These are phyloP conservation scores for Lichtheimia hyalospora DNA, from an alignment of 371 early-diverging fungal genomes.

Conservation along the genomic window DNA sequence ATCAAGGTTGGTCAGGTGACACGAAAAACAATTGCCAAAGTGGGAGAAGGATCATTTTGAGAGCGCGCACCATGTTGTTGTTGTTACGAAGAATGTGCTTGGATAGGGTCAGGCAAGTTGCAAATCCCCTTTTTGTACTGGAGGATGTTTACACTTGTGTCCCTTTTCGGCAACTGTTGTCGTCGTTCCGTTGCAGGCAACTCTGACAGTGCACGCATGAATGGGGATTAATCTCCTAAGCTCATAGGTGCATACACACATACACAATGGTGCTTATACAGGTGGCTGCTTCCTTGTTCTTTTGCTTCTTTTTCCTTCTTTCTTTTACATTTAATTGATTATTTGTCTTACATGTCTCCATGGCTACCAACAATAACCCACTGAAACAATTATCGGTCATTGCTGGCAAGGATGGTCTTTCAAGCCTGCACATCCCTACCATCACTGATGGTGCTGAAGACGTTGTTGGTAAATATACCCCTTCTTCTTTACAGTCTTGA, in stretches of 20 bases:
- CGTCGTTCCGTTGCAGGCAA: not conserved
- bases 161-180: conserved; percentile 4
- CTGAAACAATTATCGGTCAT: conserved; percentile 47
- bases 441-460: conserved; percentile 48
- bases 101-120: not conserved
- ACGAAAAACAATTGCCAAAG: too few species aligned
- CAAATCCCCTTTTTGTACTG: not conserved
- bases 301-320: conserved; percentile 4
- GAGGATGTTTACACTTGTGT: not conserved
- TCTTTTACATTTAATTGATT: not conserved
- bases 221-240: too few species aligned
- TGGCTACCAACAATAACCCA: conserved; percentile 36
- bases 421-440: conserved; percentile 35
- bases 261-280: too few species aligned
- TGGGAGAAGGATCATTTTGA: too few species aligned
- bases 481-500: not conserved
- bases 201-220: not conserved
- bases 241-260: not conserved
- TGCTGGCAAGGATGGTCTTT: conserved; percentile 41
- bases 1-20: too few species aligned
- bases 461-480: conserved; percentile 33
- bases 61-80: too few species aligned
- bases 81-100: not conserved
- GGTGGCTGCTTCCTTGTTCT: not conserved
- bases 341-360: conserved; percentile 4